A percentile compares a stretch with the other conserved stretches of the same genome.
Evolutionary conservation across 495 filamentous ascomycete species (phyloP).

Genomic region (Xylaria telfairii): DNA sequence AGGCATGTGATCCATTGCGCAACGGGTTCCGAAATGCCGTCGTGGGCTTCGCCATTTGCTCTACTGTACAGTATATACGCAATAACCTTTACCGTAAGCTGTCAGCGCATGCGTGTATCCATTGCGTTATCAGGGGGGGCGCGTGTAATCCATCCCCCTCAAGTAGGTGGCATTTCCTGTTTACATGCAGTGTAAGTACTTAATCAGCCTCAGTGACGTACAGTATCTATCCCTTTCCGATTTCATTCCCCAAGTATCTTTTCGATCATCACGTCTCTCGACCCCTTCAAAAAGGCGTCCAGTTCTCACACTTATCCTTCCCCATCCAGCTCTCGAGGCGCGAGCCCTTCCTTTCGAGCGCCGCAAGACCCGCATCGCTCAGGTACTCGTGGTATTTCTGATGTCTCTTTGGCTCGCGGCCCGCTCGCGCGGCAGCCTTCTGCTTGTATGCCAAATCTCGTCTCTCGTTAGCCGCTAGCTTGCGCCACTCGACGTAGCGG

Average conservation of each 20-base stretch:
- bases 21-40: background rate
- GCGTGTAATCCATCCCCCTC: no score
- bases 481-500: slow-evolving; percentile 22
- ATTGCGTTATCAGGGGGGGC: no score
- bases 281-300: slow-evolving; percentile 1
- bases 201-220: background rate
- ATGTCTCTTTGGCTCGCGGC: background rate
- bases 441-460: background rate
- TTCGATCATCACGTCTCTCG: background rate
- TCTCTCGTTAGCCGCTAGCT: background rate
- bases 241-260: background rate
- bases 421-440: background rate
- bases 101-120: no score
- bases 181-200: no score
- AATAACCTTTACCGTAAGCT: no score
- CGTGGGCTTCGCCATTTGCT: no score
- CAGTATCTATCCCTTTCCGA: background rate
- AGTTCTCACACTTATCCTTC: slow-evolving; percentile 7
- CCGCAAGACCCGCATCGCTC: background rate
- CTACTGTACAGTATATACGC: no score
- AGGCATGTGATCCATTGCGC: no score
- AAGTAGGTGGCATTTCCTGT: no score
- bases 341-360: background rate
- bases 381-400: background rate
- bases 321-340: slow-evolving; percentile 8